Percentiles rank a stretch among this genome's conserved stretches.
phyloP scores from a whole-genome alignment of 2,329 filamentous ascomycete species.

The Pseudocercospora eumusae region DNA sequence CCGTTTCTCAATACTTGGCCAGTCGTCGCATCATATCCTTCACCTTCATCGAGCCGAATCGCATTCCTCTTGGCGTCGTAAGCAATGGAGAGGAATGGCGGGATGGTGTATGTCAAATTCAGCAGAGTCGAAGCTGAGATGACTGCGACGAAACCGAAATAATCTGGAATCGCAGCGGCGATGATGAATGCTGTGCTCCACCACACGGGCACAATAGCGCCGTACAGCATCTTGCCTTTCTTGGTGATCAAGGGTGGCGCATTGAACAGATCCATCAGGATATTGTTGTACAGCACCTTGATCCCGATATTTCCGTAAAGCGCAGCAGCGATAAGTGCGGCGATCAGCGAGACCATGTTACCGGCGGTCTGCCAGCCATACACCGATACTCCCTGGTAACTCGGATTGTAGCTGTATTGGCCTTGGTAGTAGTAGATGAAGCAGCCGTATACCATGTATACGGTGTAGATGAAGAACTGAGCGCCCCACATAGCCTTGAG shows the following conservation, averaged over 20 bases:
- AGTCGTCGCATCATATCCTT: conserved; percentile 49
- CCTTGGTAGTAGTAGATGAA: conserved; percentile 53
- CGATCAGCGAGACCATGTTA: conserved; percentile 46
- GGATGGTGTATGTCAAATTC: conserved; percentile 62
- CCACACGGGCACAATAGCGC: conserved; percentile 56
- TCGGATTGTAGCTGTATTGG: conserved; percentile 48
- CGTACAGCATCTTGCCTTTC: conserved; percentile 56
- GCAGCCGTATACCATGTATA: conserved; percentile 53
- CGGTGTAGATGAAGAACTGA: conserved; percentile 52
- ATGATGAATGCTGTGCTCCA: conserved; percentile 60
- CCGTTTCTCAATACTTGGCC: conserved; percentile 41
- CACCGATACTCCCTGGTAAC: conserved; percentile 45
- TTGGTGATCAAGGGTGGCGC: conserved; percentile 53
- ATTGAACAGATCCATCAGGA: conserved; percentile 55
- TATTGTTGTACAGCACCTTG: conserved; percentile 57
- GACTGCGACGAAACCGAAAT: conserved; percentile 43
- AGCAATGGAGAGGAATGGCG: conserved; percentile 53
- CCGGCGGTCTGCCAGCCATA: conserved; percentile 46
- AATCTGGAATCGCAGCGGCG: conserved; percentile 56
- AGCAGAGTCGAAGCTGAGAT: conserved; percentile 58
- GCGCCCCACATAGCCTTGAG: conserved; percentile 51
- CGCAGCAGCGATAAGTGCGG: conserved; percentile 44
- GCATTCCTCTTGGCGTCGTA: conserved; percentile 44
- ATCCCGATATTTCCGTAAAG: conserved; percentile 50
- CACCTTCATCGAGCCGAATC: conserved; percentile 36